Percentiles rank a stretch among this genome's conserved stretches.
Evolutionary conservation across 805 yeast genomes (phyloP).

Genomic region (Pichia scutulata): DNA sequence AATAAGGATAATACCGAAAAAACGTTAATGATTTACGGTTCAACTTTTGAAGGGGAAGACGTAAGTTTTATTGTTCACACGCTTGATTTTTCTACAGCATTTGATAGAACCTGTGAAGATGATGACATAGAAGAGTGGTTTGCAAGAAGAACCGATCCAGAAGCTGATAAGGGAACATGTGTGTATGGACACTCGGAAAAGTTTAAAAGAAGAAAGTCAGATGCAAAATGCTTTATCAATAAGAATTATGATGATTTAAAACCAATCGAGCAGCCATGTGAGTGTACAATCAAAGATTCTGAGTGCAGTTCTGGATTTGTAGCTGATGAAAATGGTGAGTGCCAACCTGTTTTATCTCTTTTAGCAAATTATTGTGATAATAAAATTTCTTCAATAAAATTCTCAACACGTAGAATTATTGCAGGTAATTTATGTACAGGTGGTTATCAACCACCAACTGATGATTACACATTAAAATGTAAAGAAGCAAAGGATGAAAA

Average conservation of each 20-base stretch:
- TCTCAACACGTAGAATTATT: conserved; percentile 20
- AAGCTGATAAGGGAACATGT: conserved; percentile 38
- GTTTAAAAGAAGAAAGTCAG: conserved; percentile 55
- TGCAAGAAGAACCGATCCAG: conserved; percentile 40
- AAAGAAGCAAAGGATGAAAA: conserved; percentile 20
- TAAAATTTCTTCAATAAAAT: conserved; percentile 13
- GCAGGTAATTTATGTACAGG: conserved; percentile 24
- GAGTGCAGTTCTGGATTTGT: conserved; percentile 58
- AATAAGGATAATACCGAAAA: conserved; percentile 66
- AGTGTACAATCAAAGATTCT: conserved; percentile 56
- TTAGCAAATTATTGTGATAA: conserved; percentile 18
- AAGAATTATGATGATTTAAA: conserved; percentile 39
- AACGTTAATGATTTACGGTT: conserved; percentile 47
- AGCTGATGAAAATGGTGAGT: conserved; percentile 31
- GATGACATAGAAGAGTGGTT: conserved; percentile 61
- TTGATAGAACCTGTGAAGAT: conserved; percentile 34
- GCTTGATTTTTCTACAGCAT: conserved; percentile 53
- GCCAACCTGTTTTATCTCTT: conserved; percentile 32
- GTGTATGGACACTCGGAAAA: conserved; percentile 62
- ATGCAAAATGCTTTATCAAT: conserved; percentile 55
- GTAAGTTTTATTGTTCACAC: conserved; percentile 23
- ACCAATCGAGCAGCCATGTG: conserved; percentile 47
- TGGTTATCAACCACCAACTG: conserved; percentile 15
- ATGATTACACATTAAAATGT: conserved; percentile 32
- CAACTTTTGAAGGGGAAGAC: conserved; percentile 14